Percentiles rank a stretch among this genome's conserved stretches.
phyloP scores from a whole-genome alignment of 148 eudicot species.

The Fallopia convolvulus region DNA sequence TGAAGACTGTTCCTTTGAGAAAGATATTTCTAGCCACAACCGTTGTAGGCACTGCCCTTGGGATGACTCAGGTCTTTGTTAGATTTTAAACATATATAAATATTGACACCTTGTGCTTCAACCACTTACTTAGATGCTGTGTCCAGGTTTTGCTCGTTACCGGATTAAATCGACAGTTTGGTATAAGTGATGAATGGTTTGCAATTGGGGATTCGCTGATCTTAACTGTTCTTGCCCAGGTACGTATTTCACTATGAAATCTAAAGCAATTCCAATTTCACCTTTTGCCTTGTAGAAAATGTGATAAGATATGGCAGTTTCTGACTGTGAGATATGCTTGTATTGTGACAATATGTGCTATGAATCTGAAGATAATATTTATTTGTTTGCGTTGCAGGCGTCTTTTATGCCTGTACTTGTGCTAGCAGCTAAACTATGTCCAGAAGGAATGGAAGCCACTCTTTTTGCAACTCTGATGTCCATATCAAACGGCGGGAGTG shows the following conservation, averaged over 20 bases:
- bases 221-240: slow-evolving; percentile 94
- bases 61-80: slow-evolving; percentile 82
- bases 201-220: slow-evolving; percentile 91
- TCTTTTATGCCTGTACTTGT: slow-evolving; percentile 99
- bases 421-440: slow-evolving; percentile 86
- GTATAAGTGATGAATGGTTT: slow-evolving; percentile 97
- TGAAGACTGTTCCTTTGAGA: slow-evolving; percentile 65
- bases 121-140: neutral
- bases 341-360: neutral
- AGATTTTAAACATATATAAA: neutral
- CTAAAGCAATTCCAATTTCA: neutral
- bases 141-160: slow-evolving; percentile 83
- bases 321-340: neutral
- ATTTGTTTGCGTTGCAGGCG: slow-evolving; percentile 38
- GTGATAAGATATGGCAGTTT: neutral
- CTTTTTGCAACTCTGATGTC: slow-evolving; percentile 99
- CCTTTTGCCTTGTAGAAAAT: neutral
- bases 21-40: slow-evolving; percentile 80
- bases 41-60: slow-evolving; percentile 66
- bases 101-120: neutral
- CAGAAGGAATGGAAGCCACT: slow-evolving; percentile 95
- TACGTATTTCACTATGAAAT: slow-evolving; percentile 14
- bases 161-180: slow-evolving; percentile 76
- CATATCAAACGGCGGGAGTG: slow-evolving; percentile 84
- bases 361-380: neutral